Conservation (phyloP, 106 monocot genomes). For the Apostasia shenzhenica region DNA sequence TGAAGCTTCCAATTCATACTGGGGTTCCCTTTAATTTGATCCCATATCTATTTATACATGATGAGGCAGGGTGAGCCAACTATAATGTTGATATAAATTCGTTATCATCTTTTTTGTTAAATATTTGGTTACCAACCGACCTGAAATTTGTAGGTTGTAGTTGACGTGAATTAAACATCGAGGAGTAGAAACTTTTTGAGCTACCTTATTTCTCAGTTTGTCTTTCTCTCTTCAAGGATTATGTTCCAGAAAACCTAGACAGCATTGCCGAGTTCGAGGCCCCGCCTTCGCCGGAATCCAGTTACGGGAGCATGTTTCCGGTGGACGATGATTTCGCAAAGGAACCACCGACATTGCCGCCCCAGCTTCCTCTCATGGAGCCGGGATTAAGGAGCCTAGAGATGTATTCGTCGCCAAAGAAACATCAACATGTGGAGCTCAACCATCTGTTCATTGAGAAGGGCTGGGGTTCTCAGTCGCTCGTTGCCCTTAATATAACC, state of each 20-base stretch:
- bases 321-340: constrained; percentile 65
- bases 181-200: no score
- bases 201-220: no score
- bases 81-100: no score
- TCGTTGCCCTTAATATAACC: constrained; percentile 64
- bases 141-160: no score
- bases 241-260: constrained; percentile 62
- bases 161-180: no score
- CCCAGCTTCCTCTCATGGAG: constrained; percentile 51
- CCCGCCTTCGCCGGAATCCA: constrained; percentile 61
- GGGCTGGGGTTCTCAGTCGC: constrained; percentile 42
- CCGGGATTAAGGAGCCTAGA: constrained; percentile 31
- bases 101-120: no score
- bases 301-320: constrained; percentile 38
- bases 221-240: constrained; percentile 23
- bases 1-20: no score
- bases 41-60: no score
- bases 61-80: no score
- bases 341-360: constrained; percentile 59
- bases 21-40: no score
- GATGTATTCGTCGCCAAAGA: constrained; percentile 8
- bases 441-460: constrained; percentile 86
- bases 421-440: constrained; percentile 58
- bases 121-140: no score
- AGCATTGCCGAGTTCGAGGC: constrained; percentile 52